Evolutionary conservation across 345 rosid species (phyloP).

Genomic region (Orychophragmus violaceus): DNA sequence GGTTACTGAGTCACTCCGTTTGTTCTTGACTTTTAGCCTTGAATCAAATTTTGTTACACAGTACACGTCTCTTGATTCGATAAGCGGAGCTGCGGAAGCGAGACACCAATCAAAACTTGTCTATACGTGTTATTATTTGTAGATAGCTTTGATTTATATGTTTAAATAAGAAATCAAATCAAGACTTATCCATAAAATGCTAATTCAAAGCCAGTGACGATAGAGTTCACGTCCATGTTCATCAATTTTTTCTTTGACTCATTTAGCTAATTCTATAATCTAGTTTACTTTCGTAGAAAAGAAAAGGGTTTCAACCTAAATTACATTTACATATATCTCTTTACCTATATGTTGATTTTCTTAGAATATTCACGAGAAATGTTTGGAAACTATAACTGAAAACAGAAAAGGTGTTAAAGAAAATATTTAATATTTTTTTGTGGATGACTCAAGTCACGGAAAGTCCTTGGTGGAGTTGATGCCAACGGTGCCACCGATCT

Average conservation of each 20-base stretch:
- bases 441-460: slow-evolving; percentile 3
- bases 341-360: neutral
- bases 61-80: neutral
- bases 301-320: neutral
- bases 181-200: neutral
- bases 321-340: neutral
- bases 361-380: neutral
- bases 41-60: neutral
- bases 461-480: slow-evolving; percentile 5
- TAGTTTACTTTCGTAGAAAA: neutral
- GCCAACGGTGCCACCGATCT: slow-evolving; percentile 3
- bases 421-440: neutral
- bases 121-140: neutral
- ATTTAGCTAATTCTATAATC: neutral
- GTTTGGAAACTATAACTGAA: neutral
- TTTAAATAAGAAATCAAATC: neutral
- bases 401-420: neutral
- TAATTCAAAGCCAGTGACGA: neutral
- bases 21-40: neutral
- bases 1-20: neutral
- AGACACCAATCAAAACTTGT: neutral
- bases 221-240: too few relatives aligned
- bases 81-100: neutral
- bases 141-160: neutral
- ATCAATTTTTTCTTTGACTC: too few relatives aligned